These are phyloP conservation scores for Astrothelium macrocarpum DNA, from an alignment of 495 filamentous ascomycete genomes.

Conservation along the genomic window DNA sequence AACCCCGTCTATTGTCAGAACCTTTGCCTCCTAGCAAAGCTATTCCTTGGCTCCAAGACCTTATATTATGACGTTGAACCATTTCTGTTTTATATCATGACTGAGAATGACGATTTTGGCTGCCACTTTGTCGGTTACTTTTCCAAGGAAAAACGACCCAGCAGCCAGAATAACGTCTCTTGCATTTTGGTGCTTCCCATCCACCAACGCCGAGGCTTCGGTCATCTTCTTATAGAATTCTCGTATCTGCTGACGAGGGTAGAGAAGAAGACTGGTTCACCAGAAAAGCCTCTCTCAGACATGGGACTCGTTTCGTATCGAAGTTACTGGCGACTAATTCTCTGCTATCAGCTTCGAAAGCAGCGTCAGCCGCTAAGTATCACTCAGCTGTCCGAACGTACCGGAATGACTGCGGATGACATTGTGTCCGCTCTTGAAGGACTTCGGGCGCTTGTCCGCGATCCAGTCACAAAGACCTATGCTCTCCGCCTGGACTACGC, in stretches of 20 bases:
- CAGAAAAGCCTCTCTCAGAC: conserved; percentile 94
- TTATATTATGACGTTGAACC: conserved; percentile 98
- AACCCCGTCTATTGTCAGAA: conserved; percentile 98
- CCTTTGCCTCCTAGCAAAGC: conserved; percentile 86
- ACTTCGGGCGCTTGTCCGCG: conserved; percentile 75
- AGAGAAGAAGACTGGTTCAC: conserved; percentile 89
- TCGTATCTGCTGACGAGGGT: conserved; percentile 91
- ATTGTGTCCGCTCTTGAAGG: conserved; percentile 88
- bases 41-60: conserved; percentile 95
- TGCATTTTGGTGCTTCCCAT: conserved; percentile 95
- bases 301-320: conserved; percentile 96
- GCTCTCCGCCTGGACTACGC: conserved; percentile 75
- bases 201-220: conserved; percentile 93
- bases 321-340: conserved; percentile 85
- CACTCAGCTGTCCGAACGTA: conserved; percentile 73
- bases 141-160: conserved; percentile 96
- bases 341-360: conserved; percentile 43
- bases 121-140: conserved; percentile 99
- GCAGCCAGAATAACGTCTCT: conserved; percentile 90
- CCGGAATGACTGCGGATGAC: conserved; percentile 93
- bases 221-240: conserved; percentile 93
- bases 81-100: conserved; percentile 97
- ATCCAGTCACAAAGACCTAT: conserved; percentile 80
- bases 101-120: conserved; percentile 83
- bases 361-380: conserved; percentile 46